A percentile compares a stretch with the other conserved stretches of the same genome.
These are phyloP conservation scores for Annulohypoxylon nitens DNA, from an alignment of 495 filamentous ascomycete species.

Conservation along the genomic window DNA sequence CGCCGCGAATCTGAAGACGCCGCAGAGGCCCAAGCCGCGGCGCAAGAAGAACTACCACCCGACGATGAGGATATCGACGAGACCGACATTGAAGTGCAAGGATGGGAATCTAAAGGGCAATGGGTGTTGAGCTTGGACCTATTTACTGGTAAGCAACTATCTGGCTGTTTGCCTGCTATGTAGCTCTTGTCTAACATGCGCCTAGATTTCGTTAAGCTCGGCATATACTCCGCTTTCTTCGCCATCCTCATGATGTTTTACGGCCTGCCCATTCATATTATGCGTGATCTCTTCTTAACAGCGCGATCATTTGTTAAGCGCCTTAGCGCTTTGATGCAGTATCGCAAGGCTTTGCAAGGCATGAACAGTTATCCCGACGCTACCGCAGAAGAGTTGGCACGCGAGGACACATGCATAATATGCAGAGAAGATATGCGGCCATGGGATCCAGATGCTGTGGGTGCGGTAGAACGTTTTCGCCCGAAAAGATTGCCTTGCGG, in stretches of 20 bases:
- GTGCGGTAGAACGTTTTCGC: slow-evolving; percentile 80
- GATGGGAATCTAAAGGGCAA: slow-evolving; percentile 96
- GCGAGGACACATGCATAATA: slow-evolving; percentile 96
- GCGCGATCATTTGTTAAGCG: slow-evolving; percentile 90
- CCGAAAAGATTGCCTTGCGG: slow-evolving; percentile 97
- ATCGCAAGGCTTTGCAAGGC: slow-evolving; percentile 87
- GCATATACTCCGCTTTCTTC: slow-evolving; percentile 92
- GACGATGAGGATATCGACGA: slow-evolving; percentile 86
- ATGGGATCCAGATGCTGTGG: slow-evolving; percentile 67
- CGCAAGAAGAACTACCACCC: slow-evolving; percentile 69
- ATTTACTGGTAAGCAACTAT: slow-evolving; percentile 71
- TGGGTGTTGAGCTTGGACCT: slow-evolving; percentile 94
- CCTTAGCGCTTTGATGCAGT: slow-evolving; percentile 86
- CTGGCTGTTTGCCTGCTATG: neutral
- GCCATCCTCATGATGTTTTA: slow-evolving; percentile 92
- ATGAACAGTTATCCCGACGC: slow-evolving; percentile 96
- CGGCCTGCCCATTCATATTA: slow-evolving; percentile 94
- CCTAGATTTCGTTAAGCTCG: slow-evolving; percentile 88
- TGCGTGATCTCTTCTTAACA: slow-evolving; percentile 94
- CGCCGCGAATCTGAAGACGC: slow-evolving; percentile 68
- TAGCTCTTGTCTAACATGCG: slow-evolving; percentile 37
- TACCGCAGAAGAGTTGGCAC: slow-evolving; percentile 82
- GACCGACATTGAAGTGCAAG: slow-evolving; percentile 91
- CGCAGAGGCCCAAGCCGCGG: slow-evolving; percentile 54
- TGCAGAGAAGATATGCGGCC: slow-evolving; percentile 95